Base-by-base conservation (phyloP, 106 monocot genomes). In the Allium cepa region DNA sequence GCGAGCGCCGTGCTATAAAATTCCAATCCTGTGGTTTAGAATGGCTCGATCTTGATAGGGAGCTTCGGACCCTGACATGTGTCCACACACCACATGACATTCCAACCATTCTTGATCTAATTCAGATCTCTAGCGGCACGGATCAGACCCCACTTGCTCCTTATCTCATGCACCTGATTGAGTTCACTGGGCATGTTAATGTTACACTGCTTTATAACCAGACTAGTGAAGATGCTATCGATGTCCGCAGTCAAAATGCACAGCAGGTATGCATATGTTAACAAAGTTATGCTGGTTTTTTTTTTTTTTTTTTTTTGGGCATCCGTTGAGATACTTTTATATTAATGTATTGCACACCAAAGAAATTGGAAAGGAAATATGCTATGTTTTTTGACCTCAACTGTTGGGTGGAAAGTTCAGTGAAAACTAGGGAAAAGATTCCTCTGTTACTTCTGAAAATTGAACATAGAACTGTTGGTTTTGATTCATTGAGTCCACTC, bases 61-160 rank as follows among this genome's bases (percentile, higher is more conserved):
- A 93, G 76, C 73, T 93, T 27, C 78, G 85, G 13, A 14, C 88
- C n/a, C 74, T 93, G 3, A 69, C 79, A 9, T 87, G 94, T 71
- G 71, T 85, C 5, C 87, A 90, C 70, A 14, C 53, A 18, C 73
- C 81, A 8, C 70, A 67, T 1, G 78, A 90, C 8, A 66, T 84
- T 0, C 77, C 77, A 18, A 60, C 86, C 11, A 73, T 79, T 46
- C 73, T 90, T 53, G 57, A 71, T 64, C 81, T 94, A 55, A 50
- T 81, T 10, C 78, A 79, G 62, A 70, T 81, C 36, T 69, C 80
- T 17, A 59, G 63, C 59, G 50, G 81, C 27, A 53, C 70, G 3
- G 13, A 64, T 18, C 12, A 17, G 15, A 14, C 18, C 48, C 58
- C 15, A 66, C 81, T 15, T 49, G 46, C 75, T n/a, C 73, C 73